Conservation (phyloP, 164 flowering plant species). For the Tetracentron sinense region DNA sequence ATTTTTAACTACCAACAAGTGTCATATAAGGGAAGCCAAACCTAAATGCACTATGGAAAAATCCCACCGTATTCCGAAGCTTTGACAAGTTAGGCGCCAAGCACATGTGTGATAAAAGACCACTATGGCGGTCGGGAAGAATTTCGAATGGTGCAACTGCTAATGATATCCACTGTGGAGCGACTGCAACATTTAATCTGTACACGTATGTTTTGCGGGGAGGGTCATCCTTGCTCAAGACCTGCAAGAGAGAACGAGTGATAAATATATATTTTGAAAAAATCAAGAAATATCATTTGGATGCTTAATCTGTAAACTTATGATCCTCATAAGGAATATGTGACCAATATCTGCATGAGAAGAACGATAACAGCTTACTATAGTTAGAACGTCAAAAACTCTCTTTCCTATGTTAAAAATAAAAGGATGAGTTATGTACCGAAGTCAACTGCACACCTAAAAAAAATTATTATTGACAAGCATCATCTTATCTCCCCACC, state of each 20-base stretch:
- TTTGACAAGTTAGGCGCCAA: constrained; percentile 46
- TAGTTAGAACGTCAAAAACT: no score
- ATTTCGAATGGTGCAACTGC: constrained; percentile 88
- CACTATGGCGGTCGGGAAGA: constrained; percentile 60
- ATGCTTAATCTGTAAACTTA: background rate
- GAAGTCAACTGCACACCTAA: no score
- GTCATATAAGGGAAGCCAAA: constrained; percentile 16
- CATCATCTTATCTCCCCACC: no score
- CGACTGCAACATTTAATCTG: constrained; percentile 65
- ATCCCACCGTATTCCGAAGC: constrained; percentile 72
- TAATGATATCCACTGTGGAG: constrained; percentile 78
- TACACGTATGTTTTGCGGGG: constrained; percentile 86
- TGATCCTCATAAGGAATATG: background rate
- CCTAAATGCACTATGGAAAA: constrained; percentile 87
- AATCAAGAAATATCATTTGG: background rate
- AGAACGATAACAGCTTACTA: background rate
- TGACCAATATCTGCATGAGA: background rate
- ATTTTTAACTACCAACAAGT: background rate
- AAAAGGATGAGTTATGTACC: no score
- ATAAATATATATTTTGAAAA: background rate
- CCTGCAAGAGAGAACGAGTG: constrained; percentile 36
- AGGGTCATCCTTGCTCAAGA: constrained; percentile 83
- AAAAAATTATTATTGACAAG: no score
- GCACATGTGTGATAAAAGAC: constrained; percentile 70
- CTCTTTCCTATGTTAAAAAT: no score